phyloP scores from a whole-genome alignment of 2,329 filamentous ascomycete genomes.

The Peltaster fructicola region DNA sequence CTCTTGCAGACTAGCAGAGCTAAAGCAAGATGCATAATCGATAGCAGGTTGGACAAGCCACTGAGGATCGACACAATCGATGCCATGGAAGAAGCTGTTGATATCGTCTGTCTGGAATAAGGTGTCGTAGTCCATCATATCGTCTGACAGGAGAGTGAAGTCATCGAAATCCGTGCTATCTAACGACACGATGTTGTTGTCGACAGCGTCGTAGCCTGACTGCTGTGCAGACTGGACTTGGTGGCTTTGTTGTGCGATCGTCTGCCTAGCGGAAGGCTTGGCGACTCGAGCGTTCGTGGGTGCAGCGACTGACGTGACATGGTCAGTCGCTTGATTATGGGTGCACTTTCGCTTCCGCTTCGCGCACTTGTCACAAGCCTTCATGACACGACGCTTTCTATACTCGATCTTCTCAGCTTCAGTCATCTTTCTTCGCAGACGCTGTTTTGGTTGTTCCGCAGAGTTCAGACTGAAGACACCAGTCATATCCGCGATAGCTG shows the following conservation, averaged over 20 bases:
- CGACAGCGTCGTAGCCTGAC: constrained; percentile 4
- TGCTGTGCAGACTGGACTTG: too few species aligned
- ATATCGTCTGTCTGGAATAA: too few species aligned
- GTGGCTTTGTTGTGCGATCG: not conserved
- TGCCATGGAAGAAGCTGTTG: too few species aligned
- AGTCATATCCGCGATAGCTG: constrained; percentile 21
- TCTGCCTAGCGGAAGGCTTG: not conserved
- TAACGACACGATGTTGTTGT: constrained; percentile 5
- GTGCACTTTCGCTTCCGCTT: constrained; percentile 18
- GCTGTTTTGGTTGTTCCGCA: constrained; percentile 17
- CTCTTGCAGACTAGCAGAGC: too few species aligned
- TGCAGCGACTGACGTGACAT: constrained; percentile 1
- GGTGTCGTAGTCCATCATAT: too few species aligned
- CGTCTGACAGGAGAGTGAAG: constrained; percentile 11
- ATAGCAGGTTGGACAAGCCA: too few species aligned
- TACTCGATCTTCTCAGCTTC: constrained; percentile 22
- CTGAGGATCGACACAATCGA: too few species aligned
- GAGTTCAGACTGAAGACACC: constrained; percentile 20
- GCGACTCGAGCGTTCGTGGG: not conserved
- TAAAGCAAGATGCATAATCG: too few species aligned
- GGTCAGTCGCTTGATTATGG: constrained; percentile 1
- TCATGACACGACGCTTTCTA: constrained; percentile 20
- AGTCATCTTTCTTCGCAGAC: constrained; percentile 20
- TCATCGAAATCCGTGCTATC: constrained; percentile 9
- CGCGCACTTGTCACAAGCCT: constrained; percentile 20